Base-by-base conservation (phyloP, 805 yeast species). In the Pichia paraexigua region DNA sequence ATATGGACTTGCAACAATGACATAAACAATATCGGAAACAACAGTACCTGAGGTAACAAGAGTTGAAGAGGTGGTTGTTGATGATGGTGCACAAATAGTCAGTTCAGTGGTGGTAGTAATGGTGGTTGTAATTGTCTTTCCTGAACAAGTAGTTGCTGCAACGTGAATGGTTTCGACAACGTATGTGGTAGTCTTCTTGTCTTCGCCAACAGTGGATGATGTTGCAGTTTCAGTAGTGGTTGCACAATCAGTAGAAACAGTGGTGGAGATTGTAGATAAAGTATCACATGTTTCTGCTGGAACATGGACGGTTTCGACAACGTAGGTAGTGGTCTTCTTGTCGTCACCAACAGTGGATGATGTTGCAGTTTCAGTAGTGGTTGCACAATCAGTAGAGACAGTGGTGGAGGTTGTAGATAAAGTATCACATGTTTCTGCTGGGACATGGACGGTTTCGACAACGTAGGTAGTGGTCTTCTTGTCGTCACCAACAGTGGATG, bases 1-100 rank as follows among this genome's bases (percentile, higher is more conserved):
- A 10, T 30, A 13, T 13, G 49, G 37, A 2, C 39, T 43, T 18
- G 20, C 43, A 37, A 35, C 39, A 15, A 47, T 18, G 18, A 28
- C 21, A 18, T 35, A 35, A 8, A 35, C 39, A 35, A 35, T 35
- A 11, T 35, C 39, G 7, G 39, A 35, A 35, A 35, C 39, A 35
- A n/a, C 17, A 35, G 30, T 11, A 25, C 28, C 32, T 25, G 12
- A 9, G n/a, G 25, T n/a, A 10, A 27, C 24, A 11, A 25, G 9
- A 42, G 32, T 25, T 17, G 30, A 15, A 15, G 48, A 25, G 3
- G 40, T 44, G 20, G 18, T 20, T 10, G 39, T 28, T 13, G 51
- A 44, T 6, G 51, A 45, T 40, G 51, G 40, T 1, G 48, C 48
- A 45, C 51, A 49, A 4, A 22, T 18, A n/a, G 46, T 32, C 3